Evolutionary conservation across 768 basidiomycete genomes (phyloP), one percentile per base, ranked within the genome.

Genomic region (Lepiota brunneoincarnata): DNA sequence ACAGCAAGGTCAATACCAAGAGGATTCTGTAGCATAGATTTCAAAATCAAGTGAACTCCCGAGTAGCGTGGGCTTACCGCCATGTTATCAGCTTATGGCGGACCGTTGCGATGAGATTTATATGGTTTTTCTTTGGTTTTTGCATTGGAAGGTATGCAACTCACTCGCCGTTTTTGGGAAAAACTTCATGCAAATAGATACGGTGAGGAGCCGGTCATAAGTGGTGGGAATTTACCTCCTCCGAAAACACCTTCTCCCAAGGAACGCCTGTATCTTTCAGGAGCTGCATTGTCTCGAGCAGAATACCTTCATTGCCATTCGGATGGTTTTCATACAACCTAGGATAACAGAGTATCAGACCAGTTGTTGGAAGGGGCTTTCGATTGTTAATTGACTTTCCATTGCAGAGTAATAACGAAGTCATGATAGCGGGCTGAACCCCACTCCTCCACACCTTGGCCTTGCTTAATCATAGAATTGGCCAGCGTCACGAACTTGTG

Each of bases 281-380:
- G 61, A 71, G 67, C 55, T 75, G 60, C 80, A 81, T 82, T 3
- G 79, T 82, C 55, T 80, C 78, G 20, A 80, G 64, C 0, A 82
- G 64, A 3, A 82, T 58, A 21, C 67, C 74, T 59, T 81, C 73
- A 6, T 77, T 67, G 3, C 75, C 77, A 24, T 76, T 66, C 0
- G 78, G 78, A 57, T 82, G 72, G 56, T 73, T 69, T 56, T 82
- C 80, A 60, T 79, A 78, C n/a, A 82, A 60, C 79, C 79, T 81
- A 31, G 9, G 31, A 31, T 47, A 5, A 31, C 7, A 31, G 31
- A 31, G 31, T 3, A 10, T 31, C 11, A 31, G 31, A 10, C 11
- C 2, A 6, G 26, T n/a, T 40, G 18, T 28, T 23, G 24, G 17
- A 6, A n/a, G 4, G 34, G 18, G 24, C 5, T 3, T 15, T 35